These are phyloP conservation scores for Serendipita sp. DNA, from an alignment of 768 basidiomycete genomes.

Conservation along the genomic window DNA sequence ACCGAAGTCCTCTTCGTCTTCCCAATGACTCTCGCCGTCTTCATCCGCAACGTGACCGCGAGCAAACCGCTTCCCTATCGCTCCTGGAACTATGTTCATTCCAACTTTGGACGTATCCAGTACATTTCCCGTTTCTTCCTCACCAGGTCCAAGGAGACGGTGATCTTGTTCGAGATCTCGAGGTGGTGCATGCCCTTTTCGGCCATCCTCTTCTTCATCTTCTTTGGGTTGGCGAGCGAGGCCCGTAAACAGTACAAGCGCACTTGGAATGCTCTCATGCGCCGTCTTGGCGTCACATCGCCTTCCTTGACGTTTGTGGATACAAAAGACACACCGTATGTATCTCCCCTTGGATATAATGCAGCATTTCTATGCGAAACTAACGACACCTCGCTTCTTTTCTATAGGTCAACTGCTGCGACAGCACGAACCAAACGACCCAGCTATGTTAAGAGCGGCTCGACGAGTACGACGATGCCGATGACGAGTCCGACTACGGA, in stretches of 20 bases:
- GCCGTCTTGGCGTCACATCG: neutral
- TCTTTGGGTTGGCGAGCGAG: constrained; percentile 41
- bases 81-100: constrained; percentile 4
- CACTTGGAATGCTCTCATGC: neutral
- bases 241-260: constrained; percentile 17
- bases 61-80: neutral
- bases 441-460: neutral
- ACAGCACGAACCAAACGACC: neutral
- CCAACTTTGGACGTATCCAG: neutral
- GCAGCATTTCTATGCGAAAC: no score
- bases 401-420: no score
- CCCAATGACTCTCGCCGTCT: constrained; percentile 11
- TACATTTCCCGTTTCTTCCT: neutral
- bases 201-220: constrained; percentile 29
- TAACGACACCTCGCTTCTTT: no score
- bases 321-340: no score
- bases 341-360: no score
- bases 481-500: neutral
- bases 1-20: constrained; percentile 21
- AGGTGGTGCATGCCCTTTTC: constrained; percentile 27
- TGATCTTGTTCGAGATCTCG: neutral
- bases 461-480: neutral
- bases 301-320: no score
- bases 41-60: constrained; percentile 1
- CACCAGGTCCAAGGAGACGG: neutral